Conservation (phyloP, 139 green algal species). For the Mesostigma viride region DNA sequence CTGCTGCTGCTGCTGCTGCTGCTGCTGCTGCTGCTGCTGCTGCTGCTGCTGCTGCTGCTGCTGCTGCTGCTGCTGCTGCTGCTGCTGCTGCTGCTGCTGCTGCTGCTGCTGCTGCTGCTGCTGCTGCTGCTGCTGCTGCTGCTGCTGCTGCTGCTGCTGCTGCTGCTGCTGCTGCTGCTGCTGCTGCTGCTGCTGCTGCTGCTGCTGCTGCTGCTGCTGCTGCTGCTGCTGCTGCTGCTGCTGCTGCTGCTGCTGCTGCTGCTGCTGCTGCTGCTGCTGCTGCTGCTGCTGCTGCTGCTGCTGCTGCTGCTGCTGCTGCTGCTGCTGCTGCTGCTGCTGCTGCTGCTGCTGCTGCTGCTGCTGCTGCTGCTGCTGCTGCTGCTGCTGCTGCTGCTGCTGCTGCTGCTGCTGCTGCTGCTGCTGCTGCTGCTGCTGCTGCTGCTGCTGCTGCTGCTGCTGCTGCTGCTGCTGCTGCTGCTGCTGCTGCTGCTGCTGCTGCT, state of each 20-base stretch:
- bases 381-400: slow-evolving; percentile 1
- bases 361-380: slow-evolving; percentile 1
- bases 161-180: slow-evolving; percentile 1
- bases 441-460: slow-evolving; percentile 1
- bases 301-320: slow-evolving; percentile 1
- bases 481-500: background rate
- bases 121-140: slow-evolving; percentile 1
- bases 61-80: slow-evolving; percentile 1
- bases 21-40: slow-evolving; percentile 1
- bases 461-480: background rate
- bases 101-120: slow-evolving; percentile 1
- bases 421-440: slow-evolving; percentile 2
- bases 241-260: slow-evolving; percentile 1
- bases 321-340: slow-evolving; percentile 1
- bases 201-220: slow-evolving; percentile 1
- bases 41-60: slow-evolving; percentile 1
- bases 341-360: slow-evolving; percentile 1
- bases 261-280: slow-evolving; percentile 1
- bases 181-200: slow-evolving; percentile 1
- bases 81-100: slow-evolving; percentile 1
- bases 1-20: background rate
- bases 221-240: slow-evolving; percentile 1
- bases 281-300: slow-evolving; percentile 1
- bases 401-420: slow-evolving; percentile 7
- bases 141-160: slow-evolving; percentile 1